Evolutionary conservation across 306 rosid genomes (phyloP), one percentile per base, ranked within the genome.

Genomic region (Medicago arabica): DNA sequence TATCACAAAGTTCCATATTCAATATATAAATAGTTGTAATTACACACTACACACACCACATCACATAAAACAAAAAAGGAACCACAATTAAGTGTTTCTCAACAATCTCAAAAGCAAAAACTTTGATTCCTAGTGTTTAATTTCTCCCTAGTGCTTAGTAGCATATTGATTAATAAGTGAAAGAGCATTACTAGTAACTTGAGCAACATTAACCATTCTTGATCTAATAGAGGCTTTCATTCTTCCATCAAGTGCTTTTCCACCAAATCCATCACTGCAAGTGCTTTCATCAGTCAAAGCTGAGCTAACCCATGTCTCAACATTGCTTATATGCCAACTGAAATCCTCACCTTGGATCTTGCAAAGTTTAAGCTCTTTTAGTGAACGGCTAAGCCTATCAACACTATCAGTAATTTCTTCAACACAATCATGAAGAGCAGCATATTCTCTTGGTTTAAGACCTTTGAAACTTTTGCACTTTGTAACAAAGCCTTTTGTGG

Each of bases 291-390:
- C 88, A 1, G 88, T 85, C 59, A 85, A 58, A 0, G 86, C 88
- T 0, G 86, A 34, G 4, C 86, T 81, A 0, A 85, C 88, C 88
- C 88, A 85, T 0, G 88, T 85, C 74, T 85, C 88, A 4, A 85
- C 86, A 61, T 85, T 85, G 40, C 88, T 85, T 5, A 85, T 85
- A 34, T 85, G 88, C 88, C 88, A 85, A 1, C 11, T n/a, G 55
- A 85, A 85, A 17, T 85, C 88, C 54, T 71, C 18, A 0, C 82
- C 85, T 0, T 75, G 71, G 0, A 44, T 11, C 7, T 51, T 71
- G 58, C 88, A 85, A 1, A 85, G 61, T 15, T 78, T 81, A 2
- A 85, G 86, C 49, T 85, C 88, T 51, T 85, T 81, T 0, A 85
- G 16, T 0, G 88, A 85, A 0, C 66, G 44, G 12, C 49, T 38